Conservation (phyloP, 768 basidiomycete genomes). For the Arthromyces matolae region DNA sequence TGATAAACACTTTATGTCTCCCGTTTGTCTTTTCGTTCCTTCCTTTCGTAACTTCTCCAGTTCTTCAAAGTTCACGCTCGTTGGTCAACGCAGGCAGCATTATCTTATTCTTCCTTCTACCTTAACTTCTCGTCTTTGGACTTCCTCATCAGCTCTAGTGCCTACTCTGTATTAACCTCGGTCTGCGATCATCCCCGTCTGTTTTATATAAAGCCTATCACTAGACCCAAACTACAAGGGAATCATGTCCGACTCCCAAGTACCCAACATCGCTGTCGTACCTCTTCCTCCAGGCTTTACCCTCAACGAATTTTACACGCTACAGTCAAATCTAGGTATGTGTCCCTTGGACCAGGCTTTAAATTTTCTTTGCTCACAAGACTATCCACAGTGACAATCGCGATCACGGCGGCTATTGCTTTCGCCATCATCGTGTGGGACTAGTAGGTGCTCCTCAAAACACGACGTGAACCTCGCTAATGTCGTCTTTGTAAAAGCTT, state of each 20-base stretch:
- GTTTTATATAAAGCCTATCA: no score
- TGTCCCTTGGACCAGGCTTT: neutral
- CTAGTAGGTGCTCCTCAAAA: constrained; percentile 5
- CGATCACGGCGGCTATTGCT: constrained; percentile 13
- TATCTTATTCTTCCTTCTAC: no score
- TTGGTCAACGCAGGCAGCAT: no score
- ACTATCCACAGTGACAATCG: constrained; percentile 5
- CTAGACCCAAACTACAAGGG: no score
- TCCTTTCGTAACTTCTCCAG: no score
- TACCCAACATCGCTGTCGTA: constrained; percentile 4
- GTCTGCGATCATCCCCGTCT: no score
- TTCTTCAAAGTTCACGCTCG: constrained; percentile 2
- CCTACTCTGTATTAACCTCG: no score
- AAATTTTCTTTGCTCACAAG: neutral
- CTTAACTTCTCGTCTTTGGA: no score
- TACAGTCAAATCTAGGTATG: constrained; percentile 11
- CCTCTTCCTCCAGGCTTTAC: constrained; percentile 14
- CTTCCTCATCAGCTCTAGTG: no score
- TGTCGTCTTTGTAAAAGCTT: neutral
- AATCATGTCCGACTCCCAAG: neutral
- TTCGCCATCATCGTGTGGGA: constrained; percentile 15
- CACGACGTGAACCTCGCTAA: neutral
- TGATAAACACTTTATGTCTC: no score
- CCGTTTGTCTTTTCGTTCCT: no score
- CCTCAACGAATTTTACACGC: constrained; percentile 8